Conservation (phyloP, 768 basidiomycete genomes). For the Tylopilus felleus region DNA sequence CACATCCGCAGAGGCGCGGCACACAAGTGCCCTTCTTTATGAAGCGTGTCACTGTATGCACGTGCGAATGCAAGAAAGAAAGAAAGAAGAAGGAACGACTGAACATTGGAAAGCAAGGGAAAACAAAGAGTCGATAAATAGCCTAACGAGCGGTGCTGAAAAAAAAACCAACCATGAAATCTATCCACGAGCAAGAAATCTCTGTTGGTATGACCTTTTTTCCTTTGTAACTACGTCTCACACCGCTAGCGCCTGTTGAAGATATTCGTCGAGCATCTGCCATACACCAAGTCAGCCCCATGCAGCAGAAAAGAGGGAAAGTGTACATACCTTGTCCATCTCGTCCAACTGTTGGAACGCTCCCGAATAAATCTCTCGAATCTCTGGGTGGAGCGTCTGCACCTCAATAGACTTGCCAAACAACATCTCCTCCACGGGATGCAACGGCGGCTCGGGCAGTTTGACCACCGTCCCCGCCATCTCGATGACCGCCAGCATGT, state of each 20-base stretch:
- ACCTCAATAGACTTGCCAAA: constrained; percentile 66
- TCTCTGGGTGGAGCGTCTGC: constrained; percentile 63
- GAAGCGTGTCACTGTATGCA: background rate
- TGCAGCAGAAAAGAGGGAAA: background rate
- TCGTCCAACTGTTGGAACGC: constrained; percentile 75
- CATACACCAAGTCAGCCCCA: background rate
- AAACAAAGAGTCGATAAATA: constrained; percentile 16
- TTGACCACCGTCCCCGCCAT: constrained; percentile 45
- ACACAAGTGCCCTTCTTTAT: background rate
- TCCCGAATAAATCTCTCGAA: constrained; percentile 66
- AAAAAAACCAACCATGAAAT: background rate
- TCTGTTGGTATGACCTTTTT: background rate
- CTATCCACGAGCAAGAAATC: background rate
- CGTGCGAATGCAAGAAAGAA: background rate
- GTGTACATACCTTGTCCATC: constrained; percentile 62
- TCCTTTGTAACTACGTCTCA: background rate
- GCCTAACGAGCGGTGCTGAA: constrained; percentile 4
- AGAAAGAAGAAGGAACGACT: background rate
- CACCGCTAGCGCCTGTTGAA: constrained; percentile 21
- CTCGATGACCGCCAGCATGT: constrained; percentile 89
- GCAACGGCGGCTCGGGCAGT: constrained; percentile 37
- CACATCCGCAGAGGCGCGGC: background rate
- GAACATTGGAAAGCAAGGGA: background rate
- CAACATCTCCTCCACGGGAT: constrained; percentile 69
- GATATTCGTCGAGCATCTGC: constrained; percentile 32